phyloP scores from a whole-genome alignment of 805 yeast species.

The Ogataea thermomethanolica region DNA sequence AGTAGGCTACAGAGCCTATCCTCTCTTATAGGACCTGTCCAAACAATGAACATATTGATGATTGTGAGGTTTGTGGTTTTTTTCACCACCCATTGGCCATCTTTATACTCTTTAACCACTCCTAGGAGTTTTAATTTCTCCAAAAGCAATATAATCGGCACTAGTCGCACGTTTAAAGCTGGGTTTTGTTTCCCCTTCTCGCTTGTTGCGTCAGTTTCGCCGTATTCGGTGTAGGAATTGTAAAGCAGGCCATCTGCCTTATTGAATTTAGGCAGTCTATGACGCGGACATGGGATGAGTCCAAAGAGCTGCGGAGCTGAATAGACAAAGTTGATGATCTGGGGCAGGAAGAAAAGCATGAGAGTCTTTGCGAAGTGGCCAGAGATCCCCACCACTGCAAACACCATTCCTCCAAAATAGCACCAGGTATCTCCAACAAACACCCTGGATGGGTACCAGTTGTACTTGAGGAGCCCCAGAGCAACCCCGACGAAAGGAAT shows the following conservation, averaged over 20 bases:
- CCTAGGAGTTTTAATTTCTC: slow-evolving; percentile 48
- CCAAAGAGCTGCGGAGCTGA: slow-evolving; percentile 90
- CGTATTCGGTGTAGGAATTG: slow-evolving; percentile 57
- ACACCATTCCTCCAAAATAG: slow-evolving; percentile 97
- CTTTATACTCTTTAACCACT: slow-evolving; percentile 33
- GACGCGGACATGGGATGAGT: slow-evolving; percentile 91
- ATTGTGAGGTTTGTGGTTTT: slow-evolving; percentile 79
- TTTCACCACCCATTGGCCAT: slow-evolving; percentile 27
- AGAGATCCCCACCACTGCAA: slow-evolving; percentile 92
- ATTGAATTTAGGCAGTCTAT: slow-evolving; percentile 80
- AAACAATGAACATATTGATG: slow-evolving; percentile 76
- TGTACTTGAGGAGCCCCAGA: slow-evolving; percentile 66
- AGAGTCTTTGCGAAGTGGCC: slow-evolving; percentile 96
- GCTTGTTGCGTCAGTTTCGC: slow-evolving; percentile 14
- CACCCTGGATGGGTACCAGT: slow-evolving; percentile 88
- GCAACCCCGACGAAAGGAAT: slow-evolving; percentile 88
- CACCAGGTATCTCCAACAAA: slow-evolving; percentile 99
- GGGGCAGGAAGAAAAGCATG: slow-evolving; percentile 82
- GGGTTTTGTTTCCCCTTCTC: slow-evolving; percentile 3
- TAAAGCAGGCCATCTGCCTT: slow-evolving; percentile 65
- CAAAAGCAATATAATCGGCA: slow-evolving; percentile 42
- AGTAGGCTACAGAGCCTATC: slow-evolving; percentile 64
- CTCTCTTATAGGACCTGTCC: slow-evolving; percentile 90
- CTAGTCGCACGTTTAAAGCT: slow-evolving; percentile 28
- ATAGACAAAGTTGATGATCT: slow-evolving; percentile 83